These are phyloP conservation scores for Symbiotaphrina buchneri DNA, from an alignment of 495 filamentous ascomycete genomes.

Conservation along the genomic window DNA sequence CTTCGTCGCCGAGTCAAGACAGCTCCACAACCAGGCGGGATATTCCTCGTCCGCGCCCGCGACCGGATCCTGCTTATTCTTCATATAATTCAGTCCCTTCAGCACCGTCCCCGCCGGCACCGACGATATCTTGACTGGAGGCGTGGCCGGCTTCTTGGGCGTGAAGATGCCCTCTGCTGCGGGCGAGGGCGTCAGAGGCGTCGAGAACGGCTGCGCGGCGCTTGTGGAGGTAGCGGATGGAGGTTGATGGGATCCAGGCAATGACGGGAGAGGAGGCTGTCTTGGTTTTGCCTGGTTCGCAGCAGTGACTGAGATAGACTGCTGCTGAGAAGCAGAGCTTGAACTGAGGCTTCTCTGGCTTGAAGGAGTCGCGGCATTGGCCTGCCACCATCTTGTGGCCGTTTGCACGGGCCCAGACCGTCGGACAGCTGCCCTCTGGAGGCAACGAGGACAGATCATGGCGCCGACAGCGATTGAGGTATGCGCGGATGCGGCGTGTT, in stretches of 20 bases:
- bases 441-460: no score
- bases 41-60: conserved; percentile 71
- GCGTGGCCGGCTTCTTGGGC: conserved; percentile 10
- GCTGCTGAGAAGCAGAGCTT: no score
- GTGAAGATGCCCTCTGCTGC: neutral
- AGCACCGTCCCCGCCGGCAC: conserved; percentile 50
- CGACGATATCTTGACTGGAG: conserved; percentile 18
- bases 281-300: neutral
- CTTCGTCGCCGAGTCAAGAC: conserved; percentile 27
- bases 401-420: no score
- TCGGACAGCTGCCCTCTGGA: no score
- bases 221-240: neutral
- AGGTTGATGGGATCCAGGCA: no score
- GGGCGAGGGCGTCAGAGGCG: neutral
- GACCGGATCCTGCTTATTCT: conserved; percentile 45
- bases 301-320: neutral
- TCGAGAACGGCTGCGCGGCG: neutral
- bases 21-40: conserved; percentile 74
- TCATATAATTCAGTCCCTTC: conserved; percentile 71
- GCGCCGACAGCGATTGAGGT: no score
- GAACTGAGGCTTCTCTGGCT: no score
- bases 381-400: no score
- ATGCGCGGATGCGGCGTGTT: no score
- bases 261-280: neutral
- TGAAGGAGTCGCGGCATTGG: no score